A percentile compares a stretch with the other conserved stretches of the same genome.
phyloP scores from a whole-genome alignment of 2,329 filamentous ascomycete species.

The Colletotrichum sansevieriae region DNA sequence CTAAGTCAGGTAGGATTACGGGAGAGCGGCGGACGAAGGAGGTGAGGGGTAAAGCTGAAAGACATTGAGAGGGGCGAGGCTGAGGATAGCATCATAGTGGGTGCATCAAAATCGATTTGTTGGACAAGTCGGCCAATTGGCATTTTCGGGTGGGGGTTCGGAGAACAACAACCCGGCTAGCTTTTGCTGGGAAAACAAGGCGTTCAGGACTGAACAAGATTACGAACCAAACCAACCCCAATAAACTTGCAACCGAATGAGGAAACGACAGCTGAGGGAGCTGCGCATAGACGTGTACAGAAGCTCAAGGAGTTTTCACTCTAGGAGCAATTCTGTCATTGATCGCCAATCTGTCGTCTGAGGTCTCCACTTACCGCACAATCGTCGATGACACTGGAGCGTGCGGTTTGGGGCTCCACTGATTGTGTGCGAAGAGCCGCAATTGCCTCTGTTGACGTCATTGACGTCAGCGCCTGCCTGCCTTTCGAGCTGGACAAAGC shows the following conservation, averaged over 20 bases:
- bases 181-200: conserved; percentile 30
- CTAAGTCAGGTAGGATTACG: conserved; percentile 44
- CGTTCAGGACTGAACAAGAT: conserved; percentile 38
- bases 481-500: background rate
- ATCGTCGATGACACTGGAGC: conserved; percentile 35
- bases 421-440: conserved; percentile 30
- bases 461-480: conserved; percentile 40
- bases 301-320: conserved; percentile 31
- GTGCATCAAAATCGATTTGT: conserved; percentile 28
- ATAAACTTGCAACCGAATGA: conserved; percentile 29
- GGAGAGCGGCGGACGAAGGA: background rate
- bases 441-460: conserved; percentile 42
- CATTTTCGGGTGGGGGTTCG: conserved; percentile 26
- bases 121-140: conserved; percentile 19
- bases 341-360: conserved; percentile 27
- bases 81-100: conserved; percentile 2
- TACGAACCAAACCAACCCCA: conserved; percentile 17
- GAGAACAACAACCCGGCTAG: conserved; percentile 18
- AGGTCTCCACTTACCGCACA: conserved; percentile 32
- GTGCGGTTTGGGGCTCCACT: conserved; percentile 32
- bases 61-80: conserved; percentile 2
- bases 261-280: background rate
- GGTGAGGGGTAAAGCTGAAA: conserved; percentile 13
- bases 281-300: background rate
- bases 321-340: conserved; percentile 32